phyloP scores from a whole-genome alignment of 2,329 filamentous ascomycete species.

The Verticillium alfalfae region DNA sequence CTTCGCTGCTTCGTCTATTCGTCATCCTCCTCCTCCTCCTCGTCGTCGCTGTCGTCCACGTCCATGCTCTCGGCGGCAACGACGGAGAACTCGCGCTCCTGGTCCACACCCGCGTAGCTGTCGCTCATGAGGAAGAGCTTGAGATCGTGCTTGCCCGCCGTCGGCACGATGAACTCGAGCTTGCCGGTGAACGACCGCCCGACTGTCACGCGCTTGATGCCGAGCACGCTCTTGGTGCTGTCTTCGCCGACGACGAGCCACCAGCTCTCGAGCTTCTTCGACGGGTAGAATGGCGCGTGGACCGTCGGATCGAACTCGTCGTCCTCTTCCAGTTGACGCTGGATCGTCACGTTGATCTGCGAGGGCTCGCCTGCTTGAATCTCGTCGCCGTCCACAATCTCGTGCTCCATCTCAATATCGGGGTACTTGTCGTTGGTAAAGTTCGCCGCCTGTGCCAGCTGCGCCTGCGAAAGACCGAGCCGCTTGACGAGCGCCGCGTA shows the following conservation, averaged over 20 bases:
- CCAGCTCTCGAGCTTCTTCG: slow-evolving; percentile 94
- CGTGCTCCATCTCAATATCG: slow-evolving; percentile 85
- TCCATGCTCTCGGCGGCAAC: slow-evolving; percentile 90
- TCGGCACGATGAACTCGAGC: slow-evolving; percentile 84
- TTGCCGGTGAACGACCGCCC: slow-evolving; percentile 70
- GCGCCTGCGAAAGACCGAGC: slow-evolving; percentile 72
- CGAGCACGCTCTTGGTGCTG: slow-evolving; percentile 77
- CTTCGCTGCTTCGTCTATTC: slow-evolving; percentile 16
- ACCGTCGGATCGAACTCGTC: slow-evolving; percentile 71
- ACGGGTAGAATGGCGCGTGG: slow-evolving; percentile 91
- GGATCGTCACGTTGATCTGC: slow-evolving; percentile 77
- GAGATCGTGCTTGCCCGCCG: slow-evolving; percentile 76
- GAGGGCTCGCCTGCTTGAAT: slow-evolving; percentile 76
- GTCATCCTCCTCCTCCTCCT: slow-evolving; percentile 67
- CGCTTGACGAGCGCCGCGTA: slow-evolving; percentile 73
- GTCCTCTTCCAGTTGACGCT: slow-evolving; percentile 73
- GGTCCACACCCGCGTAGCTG: slow-evolving; percentile 93
- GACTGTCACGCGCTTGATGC: slow-evolving; percentile 92
- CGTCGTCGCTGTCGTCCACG: slow-evolving; percentile 82
- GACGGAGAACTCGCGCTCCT: slow-evolving; percentile 84
- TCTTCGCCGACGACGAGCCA: slow-evolving; percentile 97
- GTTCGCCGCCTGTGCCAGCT: slow-evolving; percentile 81
- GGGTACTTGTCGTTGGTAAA: slow-evolving; percentile 98
- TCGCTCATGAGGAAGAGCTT: slow-evolving; percentile 96
- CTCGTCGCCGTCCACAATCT: slow-evolving; percentile 74